Conservation (phyloP, 2,329 filamentous ascomycete species). For the Orbilia quercus region DNA sequence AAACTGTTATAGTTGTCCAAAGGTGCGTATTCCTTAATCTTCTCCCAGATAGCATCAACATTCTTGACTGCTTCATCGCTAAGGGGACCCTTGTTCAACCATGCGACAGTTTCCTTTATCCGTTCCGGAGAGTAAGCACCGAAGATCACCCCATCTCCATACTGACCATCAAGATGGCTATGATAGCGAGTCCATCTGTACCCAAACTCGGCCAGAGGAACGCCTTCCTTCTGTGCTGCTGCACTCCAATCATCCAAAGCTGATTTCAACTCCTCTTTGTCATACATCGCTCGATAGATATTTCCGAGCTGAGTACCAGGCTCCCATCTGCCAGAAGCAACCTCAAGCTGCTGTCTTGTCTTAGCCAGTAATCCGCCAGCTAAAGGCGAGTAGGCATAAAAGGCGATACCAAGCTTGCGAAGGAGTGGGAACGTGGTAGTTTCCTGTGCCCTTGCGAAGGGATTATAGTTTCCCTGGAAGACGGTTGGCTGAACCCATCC, state of each 20-base stretch:
- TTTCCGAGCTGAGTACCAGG: conserved; percentile 23
- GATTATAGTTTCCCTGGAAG: conserved; percentile 90
- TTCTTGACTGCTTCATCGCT: conserved; percentile 79
- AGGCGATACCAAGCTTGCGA: conserved; percentile 78
- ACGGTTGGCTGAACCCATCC: conserved; percentile 85
- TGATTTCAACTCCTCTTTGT: conserved; percentile 24
- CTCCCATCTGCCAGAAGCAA: conserved; percentile 37
- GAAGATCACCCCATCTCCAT: conserved; percentile 71
- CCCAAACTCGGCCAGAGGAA: conserved; percentile 78
- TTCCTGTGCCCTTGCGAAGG: conserved; percentile 79
- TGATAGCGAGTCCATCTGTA: conserved; percentile 79
- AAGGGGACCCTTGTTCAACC: conserved; percentile 75
- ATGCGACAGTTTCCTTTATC: conserved; percentile 70
- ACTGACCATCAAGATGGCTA: conserved; percentile 67
- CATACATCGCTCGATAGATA: conserved; percentile 48
- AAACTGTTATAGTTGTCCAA: conserved; percentile 47
- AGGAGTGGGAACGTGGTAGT: conserved; percentile 79
- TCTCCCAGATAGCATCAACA: conserved; percentile 80
- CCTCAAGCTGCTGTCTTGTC: conserved; percentile 41
- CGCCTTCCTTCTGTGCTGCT: conserved; percentile 70
- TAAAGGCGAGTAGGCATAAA: conserved; percentile 84
- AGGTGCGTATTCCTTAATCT: conserved; percentile 67
- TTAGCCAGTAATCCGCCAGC: conserved; percentile 79
- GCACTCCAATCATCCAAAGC: conserved; percentile 38
- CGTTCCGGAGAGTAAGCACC: conserved; percentile 71